These are phyloP conservation scores for Limnomonas spitsbergensis DNA, from an alignment of 139 green algal genomes.

Conservation along the genomic window DNA sequence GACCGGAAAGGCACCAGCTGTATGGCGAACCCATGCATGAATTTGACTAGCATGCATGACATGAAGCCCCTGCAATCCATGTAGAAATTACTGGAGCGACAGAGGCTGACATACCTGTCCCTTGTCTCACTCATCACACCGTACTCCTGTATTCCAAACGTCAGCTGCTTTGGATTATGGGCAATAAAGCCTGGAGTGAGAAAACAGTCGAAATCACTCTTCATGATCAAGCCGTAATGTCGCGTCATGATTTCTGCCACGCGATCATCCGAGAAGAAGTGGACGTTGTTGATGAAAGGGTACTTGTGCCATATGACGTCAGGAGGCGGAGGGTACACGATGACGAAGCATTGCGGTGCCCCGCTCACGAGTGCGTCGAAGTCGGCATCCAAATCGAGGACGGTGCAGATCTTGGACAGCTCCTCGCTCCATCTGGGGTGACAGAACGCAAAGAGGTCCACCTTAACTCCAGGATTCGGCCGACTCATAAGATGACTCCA, in stretches of 20 bases:
- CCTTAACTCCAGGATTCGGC: background rate
- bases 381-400: background rate
- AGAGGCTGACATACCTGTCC: conserved; percentile 2
- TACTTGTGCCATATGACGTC: conserved; percentile 20
- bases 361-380: background rate
- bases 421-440: background rate
- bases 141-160: conserved; percentile 15
- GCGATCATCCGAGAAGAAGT: conserved; percentile 22
- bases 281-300: conserved; percentile 31
- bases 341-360: conserved; percentile 7
- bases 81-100: background rate
- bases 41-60: too few species aligned
- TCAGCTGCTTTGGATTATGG: background rate
- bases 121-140: background rate
- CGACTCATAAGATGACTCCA: background rate
- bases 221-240: conserved; percentile 19
- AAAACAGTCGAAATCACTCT: conserved; percentile 25
- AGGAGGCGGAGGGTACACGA: conserved; percentile 8
- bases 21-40: too few species aligned
- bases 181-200: conserved; percentile 2
- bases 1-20: too few species aligned
- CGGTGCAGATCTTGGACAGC: conserved; percentile 13
- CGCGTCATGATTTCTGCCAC: background rate
- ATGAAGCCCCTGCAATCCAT: too few species aligned
- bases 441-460: conserved; percentile 11